phyloP scores from a whole-genome alignment of 495 filamentous ascomycete species.

The Pyrenula aspistea region DNA sequence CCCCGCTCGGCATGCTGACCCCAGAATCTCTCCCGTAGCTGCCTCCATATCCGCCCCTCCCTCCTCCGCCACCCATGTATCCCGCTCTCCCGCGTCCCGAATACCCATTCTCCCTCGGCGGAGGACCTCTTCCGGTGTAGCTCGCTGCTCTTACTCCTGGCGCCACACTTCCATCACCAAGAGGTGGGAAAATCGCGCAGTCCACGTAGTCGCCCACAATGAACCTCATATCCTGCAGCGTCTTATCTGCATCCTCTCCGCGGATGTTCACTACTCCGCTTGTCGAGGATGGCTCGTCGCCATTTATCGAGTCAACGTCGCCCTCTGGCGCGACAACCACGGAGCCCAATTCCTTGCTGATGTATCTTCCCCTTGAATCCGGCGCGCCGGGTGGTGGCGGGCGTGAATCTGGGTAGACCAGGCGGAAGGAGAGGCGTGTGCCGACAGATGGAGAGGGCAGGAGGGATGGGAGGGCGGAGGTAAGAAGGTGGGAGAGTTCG shows the following conservation, averaged over 20 bases:
- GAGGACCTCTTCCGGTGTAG: conserved; percentile 21
- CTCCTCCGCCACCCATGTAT: conserved; percentile 10
- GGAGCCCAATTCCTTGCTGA: conserved; percentile 66
- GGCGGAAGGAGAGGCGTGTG: conserved; percentile 72
- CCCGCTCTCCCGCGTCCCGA: conserved; percentile 12
- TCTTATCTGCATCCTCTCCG: conserved; percentile 54
- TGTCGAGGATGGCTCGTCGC: conserved; percentile 9
- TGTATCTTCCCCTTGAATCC: conserved; percentile 36
- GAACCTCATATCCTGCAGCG: conserved; percentile 62
- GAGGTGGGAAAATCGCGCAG: conserved; percentile 66
- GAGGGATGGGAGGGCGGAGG: conserved; percentile 48
- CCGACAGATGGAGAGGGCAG: conserved; percentile 68
- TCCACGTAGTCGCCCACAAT: conserved; percentile 82
- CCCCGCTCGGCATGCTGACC: conserved; percentile 18
- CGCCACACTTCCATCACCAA: conserved; percentile 61
- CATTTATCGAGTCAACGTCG: conserved; percentile 5
- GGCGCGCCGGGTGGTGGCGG: conserved; percentile 28
- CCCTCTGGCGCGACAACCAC: conserved; percentile 50
- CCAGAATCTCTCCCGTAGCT: conserved; percentile 20
- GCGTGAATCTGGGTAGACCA: conserved; percentile 74
- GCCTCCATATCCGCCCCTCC: conserved; percentile 18
- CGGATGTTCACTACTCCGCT: conserved; percentile 20
- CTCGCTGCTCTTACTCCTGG: conserved; percentile 31
- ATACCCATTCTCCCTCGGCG: conserved; percentile 36
- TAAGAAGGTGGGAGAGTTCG: conserved; percentile 70